A percentile compares a stretch with the other conserved stretches of the same genome.
These are phyloP conservation scores for Gaeumannomyces sp. DNA, from an alignment of 2,329 filamentous ascomycete species.

Conservation along the genomic window DNA sequence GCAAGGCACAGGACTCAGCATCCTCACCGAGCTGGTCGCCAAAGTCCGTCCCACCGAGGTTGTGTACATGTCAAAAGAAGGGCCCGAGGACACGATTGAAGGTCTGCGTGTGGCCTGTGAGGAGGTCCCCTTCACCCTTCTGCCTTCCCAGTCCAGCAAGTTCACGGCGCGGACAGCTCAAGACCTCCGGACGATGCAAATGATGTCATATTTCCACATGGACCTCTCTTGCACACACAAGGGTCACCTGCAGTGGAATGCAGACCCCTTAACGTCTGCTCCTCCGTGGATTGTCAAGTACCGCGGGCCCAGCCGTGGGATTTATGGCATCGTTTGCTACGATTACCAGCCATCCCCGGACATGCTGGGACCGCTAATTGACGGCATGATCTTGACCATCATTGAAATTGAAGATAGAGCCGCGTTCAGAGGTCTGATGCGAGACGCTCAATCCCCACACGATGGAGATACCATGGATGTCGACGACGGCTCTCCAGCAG, in stretches of 20 bases:
- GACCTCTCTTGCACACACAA: conserved; percentile 15
- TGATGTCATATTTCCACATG: conserved; percentile 72
- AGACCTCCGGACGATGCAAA: conserved; percentile 67
- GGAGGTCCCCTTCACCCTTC: conserved; percentile 35
- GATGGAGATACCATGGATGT: conserved; percentile 17
- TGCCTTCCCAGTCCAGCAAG: conserved; percentile 56
- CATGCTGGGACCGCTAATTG: conserved; percentile 58
- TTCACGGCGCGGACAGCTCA: conserved; percentile 52
- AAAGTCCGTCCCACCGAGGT: conserved; percentile 53
- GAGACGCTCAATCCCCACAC: background rate
- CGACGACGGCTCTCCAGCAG: conserved; percentile 8
- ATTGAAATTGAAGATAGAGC: conserved; percentile 51
- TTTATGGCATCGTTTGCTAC: conserved; percentile 63
- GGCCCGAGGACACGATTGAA: conserved; percentile 51
- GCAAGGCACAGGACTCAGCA: conserved; percentile 61
- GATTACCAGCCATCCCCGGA: conserved; percentile 55
- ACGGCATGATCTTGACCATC: conserved; percentile 64
- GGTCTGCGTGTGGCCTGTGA: conserved; percentile 39
- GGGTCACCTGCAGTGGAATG: conserved; percentile 37
- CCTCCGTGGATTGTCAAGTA: conserved; percentile 60
- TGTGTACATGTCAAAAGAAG: conserved; percentile 62
- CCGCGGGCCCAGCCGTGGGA: conserved; percentile 38
- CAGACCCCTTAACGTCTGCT: conserved; percentile 47
- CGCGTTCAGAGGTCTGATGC: conserved; percentile 34
- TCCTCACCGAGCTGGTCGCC: conserved; percentile 52